These are phyloP conservation scores for Tranzscheliella williamsii DNA, from an alignment of 1,284 basidiomycete species.

Conservation along the genomic window DNA sequence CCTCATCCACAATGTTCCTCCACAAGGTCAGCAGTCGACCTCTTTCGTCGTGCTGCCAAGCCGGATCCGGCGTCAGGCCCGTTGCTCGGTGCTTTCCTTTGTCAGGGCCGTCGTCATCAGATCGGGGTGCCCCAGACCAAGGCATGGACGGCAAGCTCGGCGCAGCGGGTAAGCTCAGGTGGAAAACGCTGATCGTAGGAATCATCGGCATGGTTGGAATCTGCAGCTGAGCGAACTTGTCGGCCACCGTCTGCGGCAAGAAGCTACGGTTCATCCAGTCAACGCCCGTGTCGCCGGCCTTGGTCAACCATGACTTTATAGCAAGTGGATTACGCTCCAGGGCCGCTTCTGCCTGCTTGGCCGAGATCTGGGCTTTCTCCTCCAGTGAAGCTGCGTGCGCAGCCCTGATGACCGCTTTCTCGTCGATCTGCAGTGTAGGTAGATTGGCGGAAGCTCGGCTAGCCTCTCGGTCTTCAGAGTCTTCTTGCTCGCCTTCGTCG, in stretches of 20 bases:
- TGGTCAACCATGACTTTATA: slow-evolving; percentile 37
- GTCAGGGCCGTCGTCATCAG: not conserved
- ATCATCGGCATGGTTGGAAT: slow-evolving; percentile 40
- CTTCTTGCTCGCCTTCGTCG: not conserved
- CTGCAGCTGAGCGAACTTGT: slow-evolving; percentile 39
- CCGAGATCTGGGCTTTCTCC: not conserved
- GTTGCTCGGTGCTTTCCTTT: slow-evolving; percentile 21
- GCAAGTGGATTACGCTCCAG: slow-evolving; percentile 3
- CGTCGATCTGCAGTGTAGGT: slow-evolving; percentile 18
- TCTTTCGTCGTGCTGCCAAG: slow-evolving; percentile 37
- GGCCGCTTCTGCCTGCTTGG: not conserved
- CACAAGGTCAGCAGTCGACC: slow-evolving; percentile 35
- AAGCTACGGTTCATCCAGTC: slow-evolving; percentile 40
- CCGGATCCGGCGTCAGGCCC: slow-evolving; percentile 4
- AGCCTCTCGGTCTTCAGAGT: slow-evolving; percentile 17
- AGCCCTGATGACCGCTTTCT: slow-evolving; percentile 23
- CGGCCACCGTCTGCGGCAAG: slow-evolving; percentile 31
- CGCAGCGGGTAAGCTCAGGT: slow-evolving; percentile 32
- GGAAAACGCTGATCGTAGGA: slow-evolving; percentile 48
- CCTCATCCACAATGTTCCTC: slow-evolving; percentile 50
- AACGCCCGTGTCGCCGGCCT: slow-evolving; percentile 36
- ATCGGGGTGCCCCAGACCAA: slow-evolving; percentile 25
- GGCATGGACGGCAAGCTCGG: slow-evolving; percentile 29
- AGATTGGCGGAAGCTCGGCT: slow-evolving; percentile 15
- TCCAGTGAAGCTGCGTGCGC: slow-evolving; percentile 8